Percentiles rank a stretch among this genome's conserved stretches.
Evolutionary conservation across 1,284 basidiomycete species (phyloP).

Genomic region (Apiotrichum mycotoxinovorans): DNA sequence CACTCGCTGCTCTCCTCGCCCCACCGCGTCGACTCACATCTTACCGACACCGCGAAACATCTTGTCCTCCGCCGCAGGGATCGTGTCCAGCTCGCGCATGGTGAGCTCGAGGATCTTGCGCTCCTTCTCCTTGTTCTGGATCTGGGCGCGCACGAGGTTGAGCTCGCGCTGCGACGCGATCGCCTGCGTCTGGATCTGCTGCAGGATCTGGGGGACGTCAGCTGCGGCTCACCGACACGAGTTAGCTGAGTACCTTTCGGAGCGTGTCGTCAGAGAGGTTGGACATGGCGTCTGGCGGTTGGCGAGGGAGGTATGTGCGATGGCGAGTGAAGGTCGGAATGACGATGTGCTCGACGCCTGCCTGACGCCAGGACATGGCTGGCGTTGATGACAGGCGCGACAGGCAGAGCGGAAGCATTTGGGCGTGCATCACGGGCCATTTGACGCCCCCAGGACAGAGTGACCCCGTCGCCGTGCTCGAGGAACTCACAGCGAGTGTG

Average conservation of each 20-base stretch:
- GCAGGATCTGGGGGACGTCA: slow-evolving; percentile 63
- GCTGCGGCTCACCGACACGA: background rate
- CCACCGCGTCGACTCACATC: slow-evolving; percentile 59
- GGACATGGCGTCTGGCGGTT: slow-evolving; percentile 57
- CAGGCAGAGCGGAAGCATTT: too few species aligned
- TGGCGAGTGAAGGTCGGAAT: background rate
- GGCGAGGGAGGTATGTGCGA: background rate
- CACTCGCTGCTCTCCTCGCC: too few species aligned
- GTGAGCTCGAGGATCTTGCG: slow-evolving; percentile 81
- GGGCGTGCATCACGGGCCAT: too few species aligned
- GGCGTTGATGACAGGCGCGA: too few species aligned
- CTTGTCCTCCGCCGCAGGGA: slow-evolving; percentile 57
- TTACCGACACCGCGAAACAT: slow-evolving; percentile 88
- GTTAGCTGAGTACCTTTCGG: slow-evolving; percentile 65
- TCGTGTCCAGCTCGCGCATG: slow-evolving; percentile 51
- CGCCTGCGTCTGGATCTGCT: slow-evolving; percentile 83
- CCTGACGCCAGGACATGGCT: too few species aligned
- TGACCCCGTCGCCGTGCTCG: too few species aligned
- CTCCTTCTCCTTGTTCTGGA: slow-evolving; percentile 73
- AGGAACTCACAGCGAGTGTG: too few species aligned
- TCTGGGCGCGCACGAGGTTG: slow-evolving; percentile 68
- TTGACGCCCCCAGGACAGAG: too few species aligned
- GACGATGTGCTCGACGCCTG: background rate
- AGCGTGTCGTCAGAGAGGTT: slow-evolving; percentile 79
- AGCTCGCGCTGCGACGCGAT: slow-evolving; percentile 73